These are phyloP conservation scores for Cladophialophora bantiana DNA, from an alignment of 2,329 filamentous ascomycete species.

Conservation along the genomic window DNA sequence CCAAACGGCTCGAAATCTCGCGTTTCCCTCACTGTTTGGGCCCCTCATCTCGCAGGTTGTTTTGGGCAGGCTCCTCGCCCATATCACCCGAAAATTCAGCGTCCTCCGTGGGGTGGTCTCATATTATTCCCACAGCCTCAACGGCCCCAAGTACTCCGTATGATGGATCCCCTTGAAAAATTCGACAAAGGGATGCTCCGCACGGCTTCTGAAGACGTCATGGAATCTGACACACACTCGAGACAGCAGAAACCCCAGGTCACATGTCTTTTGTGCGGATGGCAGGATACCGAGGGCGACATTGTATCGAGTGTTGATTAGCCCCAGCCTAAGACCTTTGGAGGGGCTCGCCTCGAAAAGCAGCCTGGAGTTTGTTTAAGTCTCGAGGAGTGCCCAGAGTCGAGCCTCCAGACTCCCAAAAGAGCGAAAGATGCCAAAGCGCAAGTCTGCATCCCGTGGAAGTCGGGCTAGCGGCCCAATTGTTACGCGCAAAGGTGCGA, in stretches of 20 bases:
- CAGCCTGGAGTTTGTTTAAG: neutral
- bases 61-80: neutral
- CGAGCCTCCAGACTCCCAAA: neutral
- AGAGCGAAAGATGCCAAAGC: neutral
- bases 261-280: neutral
- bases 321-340: neutral
- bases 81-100: neutral
- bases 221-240: conserved; percentile 3
- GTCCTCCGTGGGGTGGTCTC: neutral
- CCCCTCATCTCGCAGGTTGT: neutral
- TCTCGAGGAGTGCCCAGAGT: neutral
- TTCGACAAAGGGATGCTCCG: neutral
- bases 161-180: neutral
- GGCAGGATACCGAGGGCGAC: neutral
- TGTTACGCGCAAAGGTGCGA: conserved; percentile 19
- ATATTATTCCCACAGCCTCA: neutral
- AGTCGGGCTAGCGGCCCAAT: conserved; percentile 10
- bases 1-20: conserved; percentile 10
- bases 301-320: neutral
- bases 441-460: conserved; percentile 6
- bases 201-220: conserved; percentile 10
- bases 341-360: neutral
- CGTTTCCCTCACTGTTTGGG: conserved; percentile 3
- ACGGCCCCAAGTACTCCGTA: neutral
- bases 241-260: neutral